Evolutionary conservation across 2,329 filamentous ascomycete species (phyloP).

Genomic region (Colletotrichum plurivorum): DNA sequence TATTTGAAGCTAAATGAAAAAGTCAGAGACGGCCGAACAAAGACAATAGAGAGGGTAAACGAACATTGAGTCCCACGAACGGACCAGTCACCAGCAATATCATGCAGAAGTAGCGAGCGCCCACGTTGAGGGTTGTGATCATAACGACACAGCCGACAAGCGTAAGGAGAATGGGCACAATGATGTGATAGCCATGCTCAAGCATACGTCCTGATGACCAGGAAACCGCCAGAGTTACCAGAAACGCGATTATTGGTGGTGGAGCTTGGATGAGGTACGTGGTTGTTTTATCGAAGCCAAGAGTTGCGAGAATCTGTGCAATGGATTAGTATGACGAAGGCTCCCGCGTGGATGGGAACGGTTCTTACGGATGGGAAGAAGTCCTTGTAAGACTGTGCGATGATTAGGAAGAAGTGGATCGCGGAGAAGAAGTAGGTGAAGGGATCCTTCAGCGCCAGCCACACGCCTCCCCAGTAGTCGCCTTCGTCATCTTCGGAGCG

Average conservation of each 20-base stretch:
- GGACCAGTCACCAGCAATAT: slow-evolving; percentile 56
- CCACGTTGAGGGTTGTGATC: slow-evolving; percentile 57
- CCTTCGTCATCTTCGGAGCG: slow-evolving; percentile 53
- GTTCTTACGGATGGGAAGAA: slow-evolving; percentile 56
- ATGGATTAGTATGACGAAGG: neutral
- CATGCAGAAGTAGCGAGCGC: slow-evolving; percentile 57
- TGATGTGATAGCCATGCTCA: slow-evolving; percentile 58
- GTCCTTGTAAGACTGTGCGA: slow-evolving; percentile 57
- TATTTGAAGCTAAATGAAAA: slow-evolving; percentile 48
- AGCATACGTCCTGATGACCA: slow-evolving; percentile 56
- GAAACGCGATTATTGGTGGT: slow-evolving; percentile 57
- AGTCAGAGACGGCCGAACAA: neutral
- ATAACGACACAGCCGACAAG: slow-evolving; percentile 57
- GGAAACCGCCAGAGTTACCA: slow-evolving; percentile 53
- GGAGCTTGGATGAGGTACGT: slow-evolving; percentile 59
- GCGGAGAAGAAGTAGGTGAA: slow-evolving; percentile 55
- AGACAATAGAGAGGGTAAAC: neutral
- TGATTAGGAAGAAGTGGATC: slow-evolving; percentile 60
- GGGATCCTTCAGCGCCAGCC: slow-evolving; percentile 50
- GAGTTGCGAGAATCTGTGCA: slow-evolving; percentile 46
- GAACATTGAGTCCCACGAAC: slow-evolving; percentile 53
- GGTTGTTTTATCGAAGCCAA: slow-evolving; percentile 45
- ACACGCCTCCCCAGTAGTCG: slow-evolving; percentile 55
- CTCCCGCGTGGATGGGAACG: neutral
- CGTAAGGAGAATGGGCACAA: slow-evolving; percentile 53